A percentile compares a stretch with the other conserved stretches of the same genome.
Conservation (phyloP, 345 rosid genomes). For the Acer yangbiense region DNA sequence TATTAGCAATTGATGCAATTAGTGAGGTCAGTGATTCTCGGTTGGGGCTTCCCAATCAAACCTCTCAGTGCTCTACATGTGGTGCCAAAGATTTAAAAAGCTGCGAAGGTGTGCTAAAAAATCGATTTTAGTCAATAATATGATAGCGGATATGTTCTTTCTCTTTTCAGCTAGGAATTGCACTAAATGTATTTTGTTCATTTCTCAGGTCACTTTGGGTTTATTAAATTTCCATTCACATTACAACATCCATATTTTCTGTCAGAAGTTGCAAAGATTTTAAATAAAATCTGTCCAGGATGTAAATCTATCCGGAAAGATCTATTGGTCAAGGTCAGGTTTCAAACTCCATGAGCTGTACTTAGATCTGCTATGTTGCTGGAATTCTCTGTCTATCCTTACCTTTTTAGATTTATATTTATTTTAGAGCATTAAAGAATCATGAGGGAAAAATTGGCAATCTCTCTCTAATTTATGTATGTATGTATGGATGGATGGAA, state of each 20-base stretch:
- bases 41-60: slow-evolving; percentile 79
- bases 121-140: slow-evolving; percentile 2
- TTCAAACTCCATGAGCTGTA: slow-evolving; percentile 23
- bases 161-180: slow-evolving; percentile 3
- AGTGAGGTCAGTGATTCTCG: slow-evolving; percentile 68
- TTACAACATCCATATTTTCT: slow-evolving; percentile 72
- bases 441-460: not conserved
- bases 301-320: slow-evolving; percentile 76
- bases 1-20: slow-evolving; percentile 40
- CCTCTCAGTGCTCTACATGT: slow-evolving; percentile 63
- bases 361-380: not conserved
- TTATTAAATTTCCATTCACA: slow-evolving; percentile 52
- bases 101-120: slow-evolving; percentile 70
- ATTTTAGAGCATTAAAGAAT: slow-evolving; percentile 11
- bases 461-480: not conserved
- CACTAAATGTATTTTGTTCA: slow-evolving; percentile 15
- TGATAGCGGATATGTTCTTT: not conserved
- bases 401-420: not conserved
- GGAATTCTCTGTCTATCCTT: not conserved
- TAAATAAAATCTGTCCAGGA: slow-evolving; percentile 83
- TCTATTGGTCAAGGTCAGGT: slow-evolving; percentile 54
- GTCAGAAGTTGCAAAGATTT: slow-evolving; percentile 60
- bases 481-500: not conserved
- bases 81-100: slow-evolving; percentile 54
- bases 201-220: slow-evolving; percentile 78